Percentiles rank a stretch among this genome's conserved stretches.
phyloP scores from a whole-genome alignment of 768 basidiomycete genomes.

The Suillus plorans region DNA sequence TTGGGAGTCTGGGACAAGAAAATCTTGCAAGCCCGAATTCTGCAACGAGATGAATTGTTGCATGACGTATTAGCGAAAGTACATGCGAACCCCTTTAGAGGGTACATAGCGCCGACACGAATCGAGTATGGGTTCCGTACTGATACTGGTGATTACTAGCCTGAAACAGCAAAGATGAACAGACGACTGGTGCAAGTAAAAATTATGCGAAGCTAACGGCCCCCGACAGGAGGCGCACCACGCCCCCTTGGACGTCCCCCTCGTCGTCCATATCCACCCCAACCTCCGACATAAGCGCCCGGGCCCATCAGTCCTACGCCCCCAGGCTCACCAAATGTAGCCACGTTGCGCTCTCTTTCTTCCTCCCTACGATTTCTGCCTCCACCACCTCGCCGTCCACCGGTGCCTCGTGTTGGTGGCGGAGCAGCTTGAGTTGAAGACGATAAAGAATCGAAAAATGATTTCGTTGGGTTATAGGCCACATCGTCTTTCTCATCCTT shows the following conservation, averaged over 20 bases:
- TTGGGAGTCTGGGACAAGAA: background rate
- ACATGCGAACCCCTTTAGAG: background rate
- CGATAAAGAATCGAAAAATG: constrained; percentile 76
- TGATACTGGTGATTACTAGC: background rate
- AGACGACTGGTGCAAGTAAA: background rate
- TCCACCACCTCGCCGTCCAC: constrained; percentile 42
- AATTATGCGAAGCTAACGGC: constrained; percentile 18
- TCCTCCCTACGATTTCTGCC: constrained; percentile 78
- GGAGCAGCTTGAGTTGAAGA: constrained; percentile 43
- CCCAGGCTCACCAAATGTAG: constrained; percentile 86
- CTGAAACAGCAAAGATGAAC: constrained; percentile 1
- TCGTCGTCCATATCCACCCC: constrained; percentile 66
- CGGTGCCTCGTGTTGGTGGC: constrained; percentile 36
- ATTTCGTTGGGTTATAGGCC: constrained; percentile 76
- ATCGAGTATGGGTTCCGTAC: background rate
- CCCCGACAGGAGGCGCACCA: constrained; percentile 22
- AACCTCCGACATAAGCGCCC: constrained; percentile 75
- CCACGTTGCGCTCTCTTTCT: constrained; percentile 80
- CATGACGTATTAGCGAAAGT: background rate
- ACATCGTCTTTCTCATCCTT: constrained; percentile 35
- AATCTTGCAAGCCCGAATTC: background rate
- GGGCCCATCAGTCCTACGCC: constrained; percentile 77
- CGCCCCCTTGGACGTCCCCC: constrained; percentile 42
- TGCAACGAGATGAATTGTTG: background rate
- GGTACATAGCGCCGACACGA: background rate